Percentiles rank a stretch among this genome's conserved stretches.
Evolutionary conservation across 148 eudicot genomes (phyloP).

Genomic region (Fagopyrum homotropicum): DNA sequence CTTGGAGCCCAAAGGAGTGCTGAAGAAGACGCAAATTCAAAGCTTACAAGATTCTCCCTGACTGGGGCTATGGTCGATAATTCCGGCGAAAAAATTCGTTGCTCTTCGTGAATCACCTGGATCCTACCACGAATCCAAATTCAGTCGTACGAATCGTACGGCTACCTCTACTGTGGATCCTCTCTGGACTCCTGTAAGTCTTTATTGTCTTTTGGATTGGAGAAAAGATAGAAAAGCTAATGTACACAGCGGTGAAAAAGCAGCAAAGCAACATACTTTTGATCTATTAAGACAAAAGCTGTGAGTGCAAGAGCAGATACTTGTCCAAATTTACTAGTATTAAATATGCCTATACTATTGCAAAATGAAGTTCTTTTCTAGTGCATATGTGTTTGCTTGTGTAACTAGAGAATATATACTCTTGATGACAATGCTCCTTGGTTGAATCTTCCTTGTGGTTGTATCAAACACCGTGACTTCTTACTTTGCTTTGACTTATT

Average conservation of each 20-base stretch:
- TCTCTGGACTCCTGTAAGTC: conserved; percentile 32
- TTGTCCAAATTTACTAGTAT: no score
- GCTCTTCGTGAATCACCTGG: conserved; percentile 40
- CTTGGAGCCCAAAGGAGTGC: no score
- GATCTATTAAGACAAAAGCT: not conserved
- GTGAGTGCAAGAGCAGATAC: not conserved
- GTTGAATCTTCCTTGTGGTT: no score
- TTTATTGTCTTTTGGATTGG: not conserved
- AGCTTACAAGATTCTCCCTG: no score
- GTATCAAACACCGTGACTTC: no score
- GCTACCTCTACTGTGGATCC: conserved; percentile 50
- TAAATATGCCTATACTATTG: not conserved
- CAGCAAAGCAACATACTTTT: not conserved
- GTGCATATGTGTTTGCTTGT: no score
- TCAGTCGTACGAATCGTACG: conserved; percentile 22
- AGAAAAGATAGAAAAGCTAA: not conserved
- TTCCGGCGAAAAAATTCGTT: conserved; percentile 35
- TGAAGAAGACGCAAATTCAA: not conserved
- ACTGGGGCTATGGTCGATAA: not conserved
- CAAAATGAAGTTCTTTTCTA: no score
- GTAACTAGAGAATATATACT: conserved; percentile 57
- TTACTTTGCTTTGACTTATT: no score
- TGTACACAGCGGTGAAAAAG: not conserved
- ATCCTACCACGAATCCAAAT: conserved; percentile 21
- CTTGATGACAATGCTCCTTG: no score